These are phyloP conservation scores for Nematodospora anomalae DNA, from an alignment of 1,139 yeast species.

Conservation along the genomic window DNA sequence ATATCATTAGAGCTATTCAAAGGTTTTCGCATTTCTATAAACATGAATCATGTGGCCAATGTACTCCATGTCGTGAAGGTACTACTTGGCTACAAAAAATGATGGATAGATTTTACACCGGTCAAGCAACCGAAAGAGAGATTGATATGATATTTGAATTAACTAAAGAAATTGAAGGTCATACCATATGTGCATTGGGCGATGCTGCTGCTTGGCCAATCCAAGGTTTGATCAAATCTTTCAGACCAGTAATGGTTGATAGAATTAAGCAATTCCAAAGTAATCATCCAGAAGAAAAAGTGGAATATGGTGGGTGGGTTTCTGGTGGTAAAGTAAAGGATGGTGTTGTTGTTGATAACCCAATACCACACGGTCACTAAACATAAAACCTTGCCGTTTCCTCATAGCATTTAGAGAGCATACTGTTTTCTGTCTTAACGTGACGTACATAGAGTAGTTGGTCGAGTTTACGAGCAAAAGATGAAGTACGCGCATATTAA, in stretches of 20 bases:
- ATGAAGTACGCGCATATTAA: background rate
- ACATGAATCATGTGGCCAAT: constrained; percentile 92
- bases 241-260: constrained; percentile 77
- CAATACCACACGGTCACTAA: constrained; percentile 48
- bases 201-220: constrained; percentile 95
- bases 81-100: constrained; percentile 81
- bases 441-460: background rate
- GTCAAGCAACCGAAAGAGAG: constrained; percentile 78
- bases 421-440: background rate
- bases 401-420: background rate
- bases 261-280: constrained; percentile 57
- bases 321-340: constrained; percentile 58
- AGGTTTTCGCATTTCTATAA: constrained; percentile 79
- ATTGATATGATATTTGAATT: constrained; percentile 81
- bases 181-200: constrained; percentile 87
- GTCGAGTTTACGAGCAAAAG: background rate
- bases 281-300: constrained; percentile 31
- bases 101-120: constrained; percentile 77
- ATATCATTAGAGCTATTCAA: constrained; percentile 80
- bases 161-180: constrained; percentile 84
- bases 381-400: background rate
- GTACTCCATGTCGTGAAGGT: constrained; percentile 95
- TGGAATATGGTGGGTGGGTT: constrained; percentile 78
- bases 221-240: constrained; percentile 80
- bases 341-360: constrained; percentile 67